phyloP scores from a whole-genome alignment of 2,329 filamentous ascomycete species.

The Paracamarosporium sp. region DNA sequence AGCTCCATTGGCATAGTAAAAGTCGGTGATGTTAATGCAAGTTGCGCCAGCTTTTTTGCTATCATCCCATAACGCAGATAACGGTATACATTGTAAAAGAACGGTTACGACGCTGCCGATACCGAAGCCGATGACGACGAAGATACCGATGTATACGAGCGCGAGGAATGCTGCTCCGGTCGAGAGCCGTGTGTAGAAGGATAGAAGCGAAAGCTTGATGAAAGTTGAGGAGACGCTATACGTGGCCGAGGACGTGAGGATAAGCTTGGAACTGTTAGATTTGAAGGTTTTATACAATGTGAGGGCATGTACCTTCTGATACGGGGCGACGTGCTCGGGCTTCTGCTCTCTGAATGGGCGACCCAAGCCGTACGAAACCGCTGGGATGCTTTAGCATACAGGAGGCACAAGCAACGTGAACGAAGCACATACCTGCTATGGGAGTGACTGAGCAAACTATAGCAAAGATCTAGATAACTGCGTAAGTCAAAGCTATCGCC shows the following conservation, averaged over 20 bases:
- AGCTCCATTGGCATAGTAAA: conserved; percentile 1
- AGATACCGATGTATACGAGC: neutral
- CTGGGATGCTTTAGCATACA: neutral
- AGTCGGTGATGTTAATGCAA: neutral
- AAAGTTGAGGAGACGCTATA: neutral
- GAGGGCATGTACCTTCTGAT: neutral
- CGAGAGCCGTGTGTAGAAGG: neutral
- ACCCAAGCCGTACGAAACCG: neutral
- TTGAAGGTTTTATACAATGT: too few relatives aligned
- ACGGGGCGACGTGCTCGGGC: neutral
- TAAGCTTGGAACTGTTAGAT: neutral
- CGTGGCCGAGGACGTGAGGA: conserved; percentile 1
- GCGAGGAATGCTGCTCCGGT: neutral
- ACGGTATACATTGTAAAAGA: neutral
- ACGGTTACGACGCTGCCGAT: neutral
- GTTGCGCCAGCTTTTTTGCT: neutral
- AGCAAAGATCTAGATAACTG: neutral
- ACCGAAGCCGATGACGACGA: neutral
- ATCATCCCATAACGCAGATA: neutral
- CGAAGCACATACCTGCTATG: neutral
- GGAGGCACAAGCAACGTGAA: neutral
- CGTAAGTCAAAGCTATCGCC: neutral
- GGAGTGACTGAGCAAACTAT: neutral
- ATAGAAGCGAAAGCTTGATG: neutral
- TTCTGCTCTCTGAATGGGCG: neutral